Percentiles rank a stretch among this genome's conserved stretches.
phyloP scores from a whole-genome alignment of 2,329 filamentous ascomycete genomes.

The Calonectria pseudoturangicola region DNA sequence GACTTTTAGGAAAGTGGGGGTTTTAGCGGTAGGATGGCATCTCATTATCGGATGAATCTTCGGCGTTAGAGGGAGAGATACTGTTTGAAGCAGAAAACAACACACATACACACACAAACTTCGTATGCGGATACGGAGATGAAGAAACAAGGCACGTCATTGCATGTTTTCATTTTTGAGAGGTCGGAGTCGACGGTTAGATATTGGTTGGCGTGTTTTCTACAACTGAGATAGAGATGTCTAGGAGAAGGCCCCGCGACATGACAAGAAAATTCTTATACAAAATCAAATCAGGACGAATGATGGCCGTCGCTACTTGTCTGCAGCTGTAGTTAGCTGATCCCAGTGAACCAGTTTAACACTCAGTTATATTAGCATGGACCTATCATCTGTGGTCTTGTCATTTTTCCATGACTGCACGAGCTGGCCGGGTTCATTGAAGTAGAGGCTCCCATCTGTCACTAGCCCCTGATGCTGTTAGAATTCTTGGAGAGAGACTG shows the following conservation, averaged over 20 bases:
- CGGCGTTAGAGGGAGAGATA: conserved; percentile 51
- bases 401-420: no score
- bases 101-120: conserved; percentile 9
- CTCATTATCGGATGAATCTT: conserved; percentile 48
- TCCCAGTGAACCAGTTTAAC: no score
- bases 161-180: conserved; percentile 46
- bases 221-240: conserved; percentile 48
- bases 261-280: conserved; percentile 36
- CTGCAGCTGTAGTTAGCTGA: no score
- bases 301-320: background rate
- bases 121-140: conserved; percentile 28
- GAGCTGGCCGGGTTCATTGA: no score
- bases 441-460: no score
- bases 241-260: conserved; percentile 40
- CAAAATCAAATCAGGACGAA: no score
- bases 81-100: conserved; percentile 46
- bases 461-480: no score
- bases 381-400: no score
- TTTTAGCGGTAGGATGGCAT: conserved; percentile 55
- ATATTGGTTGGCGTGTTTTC: conserved; percentile 48
- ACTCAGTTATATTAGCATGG: no score
- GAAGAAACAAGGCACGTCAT: conserved; percentile 31
- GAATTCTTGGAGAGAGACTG: no score
- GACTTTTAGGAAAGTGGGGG: conserved; percentile 53
- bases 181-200: conserved; percentile 52